phyloP scores from a whole-genome alignment of 2,329 filamentous ascomycete species.

The Pseudogymnoascus sp. region DNA sequence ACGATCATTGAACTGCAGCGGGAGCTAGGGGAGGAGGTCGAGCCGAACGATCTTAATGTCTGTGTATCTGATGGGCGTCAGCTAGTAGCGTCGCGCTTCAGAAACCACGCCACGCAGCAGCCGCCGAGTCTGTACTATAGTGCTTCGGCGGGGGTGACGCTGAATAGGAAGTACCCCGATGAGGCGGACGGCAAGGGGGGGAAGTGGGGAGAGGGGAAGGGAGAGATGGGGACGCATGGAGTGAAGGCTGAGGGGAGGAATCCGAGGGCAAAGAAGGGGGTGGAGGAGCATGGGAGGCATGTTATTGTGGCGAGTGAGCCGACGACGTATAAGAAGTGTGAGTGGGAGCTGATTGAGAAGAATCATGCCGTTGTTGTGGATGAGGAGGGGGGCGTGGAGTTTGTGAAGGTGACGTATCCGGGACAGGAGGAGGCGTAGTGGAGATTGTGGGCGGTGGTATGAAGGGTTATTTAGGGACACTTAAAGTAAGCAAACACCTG shows the following conservation, averaged over 20 bases:
- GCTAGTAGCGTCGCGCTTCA: conserved; percentile 43
- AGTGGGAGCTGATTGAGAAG: conserved; percentile 43
- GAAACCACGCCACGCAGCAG: conserved; percentile 43
- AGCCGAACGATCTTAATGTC: conserved; percentile 45
- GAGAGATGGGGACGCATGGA: conserved; percentile 8
- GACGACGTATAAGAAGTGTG: conserved; percentile 42
- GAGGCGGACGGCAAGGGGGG: conserved; percentile 35
- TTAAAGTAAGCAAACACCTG: too few relatives aligned
- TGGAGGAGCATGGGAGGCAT: conserved; percentile 40
- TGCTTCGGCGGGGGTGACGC: conserved; percentile 41
- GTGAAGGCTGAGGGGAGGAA: conserved; percentile 16
- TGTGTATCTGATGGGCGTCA: conserved; percentile 42
- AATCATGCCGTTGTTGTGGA: conserved; percentile 40
- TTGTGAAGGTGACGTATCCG: background rate
- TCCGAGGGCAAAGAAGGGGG: conserved; percentile 26
- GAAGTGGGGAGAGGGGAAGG: conserved; percentile 27
- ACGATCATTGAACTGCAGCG: conserved; percentile 40
- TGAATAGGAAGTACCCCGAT: conserved; percentile 46
- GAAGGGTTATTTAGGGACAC: background rate
- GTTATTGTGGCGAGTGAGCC: conserved; percentile 48
- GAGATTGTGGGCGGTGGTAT: background rate
- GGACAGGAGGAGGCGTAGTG: background rate
- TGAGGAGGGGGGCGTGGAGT: conserved; percentile 20
- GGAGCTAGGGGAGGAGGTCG: conserved; percentile 32
- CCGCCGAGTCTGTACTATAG: conserved; percentile 45